These are phyloP conservation scores for Metschnikowia anglica DNA, from an alignment of 805 yeast genomes.

Conservation along the genomic window DNA sequence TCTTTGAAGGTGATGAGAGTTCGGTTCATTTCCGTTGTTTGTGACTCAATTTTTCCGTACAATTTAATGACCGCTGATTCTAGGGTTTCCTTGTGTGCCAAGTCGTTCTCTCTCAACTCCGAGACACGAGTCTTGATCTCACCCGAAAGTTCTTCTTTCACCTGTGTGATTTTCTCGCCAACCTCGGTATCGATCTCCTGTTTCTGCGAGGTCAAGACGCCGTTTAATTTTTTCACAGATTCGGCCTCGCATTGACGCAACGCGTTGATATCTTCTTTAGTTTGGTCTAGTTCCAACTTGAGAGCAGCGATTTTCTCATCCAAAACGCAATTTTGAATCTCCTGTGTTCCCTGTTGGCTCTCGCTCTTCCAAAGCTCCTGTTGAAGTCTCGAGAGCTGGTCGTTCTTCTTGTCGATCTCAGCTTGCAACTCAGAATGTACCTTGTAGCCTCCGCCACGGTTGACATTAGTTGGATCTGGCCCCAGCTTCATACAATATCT, in stretches of 20 bases:
- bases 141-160: slow-evolving; percentile 28
- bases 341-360: slow-evolving; percentile 39
- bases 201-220: slow-evolving; percentile 19
- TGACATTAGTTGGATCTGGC: background rate
- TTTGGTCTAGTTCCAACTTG: slow-evolving; percentile 36
- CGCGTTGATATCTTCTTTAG: slow-evolving; percentile 35
- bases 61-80: slow-evolving; percentile 10
- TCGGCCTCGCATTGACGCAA: slow-evolving; percentile 26
- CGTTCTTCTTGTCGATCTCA: slow-evolving; percentile 11
- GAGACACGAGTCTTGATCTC: slow-evolving; percentile 40
- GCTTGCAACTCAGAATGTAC: slow-evolving; percentile 12
- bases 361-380: slow-evolving; percentile 28
- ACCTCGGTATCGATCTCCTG: slow-evolving; percentile 24
- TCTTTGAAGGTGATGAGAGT: slow-evolving; percentile 28
- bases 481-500: background rate
- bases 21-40: slow-evolving; percentile 24
- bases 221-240: slow-evolving; percentile 23
- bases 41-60: slow-evolving; percentile 8
- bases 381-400: slow-evolving; percentile 11
- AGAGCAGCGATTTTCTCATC: slow-evolving; percentile 36
- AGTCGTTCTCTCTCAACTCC: slow-evolving; percentile 13
- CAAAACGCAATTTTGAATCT: slow-evolving; percentile 34
- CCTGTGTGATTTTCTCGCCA: slow-evolving; percentile 22
- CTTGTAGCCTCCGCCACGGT: background rate
- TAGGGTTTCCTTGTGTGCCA: background rate